Base-by-base conservation (phyloP, 164 flowering plant genomes). In the Cinnamomum chago region DNA sequence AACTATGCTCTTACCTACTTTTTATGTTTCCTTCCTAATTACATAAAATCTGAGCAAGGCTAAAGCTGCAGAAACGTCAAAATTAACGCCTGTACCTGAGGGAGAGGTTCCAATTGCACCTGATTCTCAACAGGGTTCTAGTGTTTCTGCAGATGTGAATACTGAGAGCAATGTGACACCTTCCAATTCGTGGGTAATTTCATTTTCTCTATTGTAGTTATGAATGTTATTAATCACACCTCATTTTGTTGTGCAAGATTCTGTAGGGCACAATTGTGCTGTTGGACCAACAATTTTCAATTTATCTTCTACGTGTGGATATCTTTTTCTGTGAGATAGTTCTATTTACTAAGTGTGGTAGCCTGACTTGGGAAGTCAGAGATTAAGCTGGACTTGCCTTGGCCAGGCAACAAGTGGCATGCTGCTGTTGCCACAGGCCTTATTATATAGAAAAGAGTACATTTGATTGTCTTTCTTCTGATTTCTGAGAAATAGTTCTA, bases 51-150 rank as follows among this genome's bases (percentile, higher is more conserved):
- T 77, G 80, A 50, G 71, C 62, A 83, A 96, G 99, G 89, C 87
- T 73, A 87, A 88, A 81, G 90, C 86, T 69, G 85, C 87, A 71
- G 86, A 87, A 70, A 82, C 65, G 77, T 77, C 79, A 73, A 88
- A 87, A 73, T 17, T 73, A 77, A 76, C 20, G 66, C 18, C 84
- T 68, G 75, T 81, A 67, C 47, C 84, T 64, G 87, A 83, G 73
- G 86, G 62, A 73, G 83, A 82, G 66, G 79, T 69, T 73, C 65
- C 83, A 67, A 79, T 40, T 13, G 67, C 74, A 25, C 58, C 79
- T 72, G 88, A 85, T 76, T 73, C 88, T 79, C 30, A 82, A 20
- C 51, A 68, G 65, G 80, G 11, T 69, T 40, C 81, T 74, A 76
- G 40, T 81, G 82, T 62, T 76, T 83, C 80, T 72, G 79, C 78